A percentile compares a stretch with the other conserved stretches of the same genome.
These are phyloP conservation scores for Periconia sp. DNA, from an alignment of 2,329 filamentous ascomycete genomes.

Conservation along the genomic window DNA sequence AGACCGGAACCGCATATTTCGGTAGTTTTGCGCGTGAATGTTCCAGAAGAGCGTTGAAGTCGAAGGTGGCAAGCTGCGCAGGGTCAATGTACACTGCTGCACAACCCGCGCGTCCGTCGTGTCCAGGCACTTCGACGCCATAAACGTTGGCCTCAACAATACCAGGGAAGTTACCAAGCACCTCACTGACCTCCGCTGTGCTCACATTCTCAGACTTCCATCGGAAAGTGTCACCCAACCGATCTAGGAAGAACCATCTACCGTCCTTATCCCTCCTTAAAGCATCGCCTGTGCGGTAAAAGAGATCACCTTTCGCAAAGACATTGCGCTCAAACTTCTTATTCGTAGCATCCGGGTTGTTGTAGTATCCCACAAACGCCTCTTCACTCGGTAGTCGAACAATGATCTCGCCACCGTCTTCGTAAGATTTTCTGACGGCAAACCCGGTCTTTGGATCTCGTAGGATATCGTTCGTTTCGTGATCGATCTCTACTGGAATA, in stretches of 20 bases:
- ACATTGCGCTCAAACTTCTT: slow-evolving; percentile 59
- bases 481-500: slow-evolving; percentile 72
- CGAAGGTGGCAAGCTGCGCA: slow-evolving; percentile 50
- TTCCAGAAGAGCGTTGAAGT: slow-evolving; percentile 64
- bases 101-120: slow-evolving; percentile 60
- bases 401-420: slow-evolving; percentile 76
- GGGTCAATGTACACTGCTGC: slow-evolving; percentile 65
- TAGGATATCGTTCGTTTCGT: slow-evolving; percentile 69
- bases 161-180: slow-evolving; percentile 52
- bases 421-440: slow-evolving; percentile 66
- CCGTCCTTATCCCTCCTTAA: slow-evolving; percentile 51
- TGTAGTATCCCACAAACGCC: slow-evolving; percentile 73
- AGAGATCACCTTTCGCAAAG: slow-evolving; percentile 56
- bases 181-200: slow-evolving; percentile 55
- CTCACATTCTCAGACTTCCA: slow-evolving; percentile 59
- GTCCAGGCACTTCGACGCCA: slow-evolving; percentile 54
- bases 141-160: slow-evolving; percentile 57
- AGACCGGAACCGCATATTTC: slow-evolving; percentile 76
- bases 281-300: slow-evolving; percentile 57
- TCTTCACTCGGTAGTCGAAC: slow-evolving; percentile 65
- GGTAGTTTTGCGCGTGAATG: slow-evolving; percentile 67
- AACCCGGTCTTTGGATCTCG: slow-evolving; percentile 73
- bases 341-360: slow-evolving; percentile 68
- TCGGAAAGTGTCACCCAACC: slow-evolving; percentile 56
- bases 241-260: slow-evolving; percentile 57